Conservation (phyloP, 495 filamentous ascomycete species). For the Astrothelium macrocarpum region DNA sequence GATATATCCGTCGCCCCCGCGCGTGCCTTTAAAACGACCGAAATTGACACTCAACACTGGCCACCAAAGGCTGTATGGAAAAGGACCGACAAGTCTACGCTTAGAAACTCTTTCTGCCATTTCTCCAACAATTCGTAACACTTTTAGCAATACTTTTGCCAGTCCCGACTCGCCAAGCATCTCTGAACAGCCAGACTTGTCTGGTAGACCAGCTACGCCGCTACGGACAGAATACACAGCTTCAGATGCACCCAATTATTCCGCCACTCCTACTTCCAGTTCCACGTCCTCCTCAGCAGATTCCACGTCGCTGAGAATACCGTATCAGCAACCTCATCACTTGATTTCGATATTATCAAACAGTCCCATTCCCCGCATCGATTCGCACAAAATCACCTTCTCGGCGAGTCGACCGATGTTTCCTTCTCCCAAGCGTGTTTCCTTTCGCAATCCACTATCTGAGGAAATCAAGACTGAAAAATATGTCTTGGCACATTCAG, state of each 20-base stretch:
- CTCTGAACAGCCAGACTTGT: not conserved
- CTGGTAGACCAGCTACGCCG: not conserved
- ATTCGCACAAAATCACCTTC: slow-evolving; percentile 31
- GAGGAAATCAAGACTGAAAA: slow-evolving; percentile 46
- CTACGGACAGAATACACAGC: not conserved
- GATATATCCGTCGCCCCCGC: slow-evolving; percentile 27
- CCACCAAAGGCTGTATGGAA: slow-evolving; percentile 13
- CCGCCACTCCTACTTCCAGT: slow-evolving; percentile 21
- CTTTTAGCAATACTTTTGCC: slow-evolving; percentile 55
- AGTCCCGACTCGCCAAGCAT: slow-evolving; percentile 15
- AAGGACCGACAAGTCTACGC: slow-evolving; percentile 44
- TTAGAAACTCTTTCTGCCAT: slow-evolving; percentile 50
- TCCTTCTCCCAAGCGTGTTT: slow-evolving; percentile 48
- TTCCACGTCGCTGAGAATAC: slow-evolving; percentile 21
- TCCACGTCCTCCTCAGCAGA: slow-evolving; percentile 24
- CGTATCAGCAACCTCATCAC: slow-evolving; percentile 31
- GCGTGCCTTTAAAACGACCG: slow-evolving; percentile 50
- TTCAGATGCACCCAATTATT: slow-evolving; percentile 10
- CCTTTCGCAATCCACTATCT: slow-evolving; percentile 43
- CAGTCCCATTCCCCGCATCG: slow-evolving; percentile 28
- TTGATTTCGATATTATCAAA: slow-evolving; percentile 31
- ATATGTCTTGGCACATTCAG: slow-evolving; percentile 46
- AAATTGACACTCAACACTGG: slow-evolving; percentile 76
- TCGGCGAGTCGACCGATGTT: slow-evolving; percentile 43
- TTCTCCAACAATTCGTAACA: slow-evolving; percentile 74